Conservation (phyloP, 805 yeast species). For the Metschnikowia rubicola region DNA sequence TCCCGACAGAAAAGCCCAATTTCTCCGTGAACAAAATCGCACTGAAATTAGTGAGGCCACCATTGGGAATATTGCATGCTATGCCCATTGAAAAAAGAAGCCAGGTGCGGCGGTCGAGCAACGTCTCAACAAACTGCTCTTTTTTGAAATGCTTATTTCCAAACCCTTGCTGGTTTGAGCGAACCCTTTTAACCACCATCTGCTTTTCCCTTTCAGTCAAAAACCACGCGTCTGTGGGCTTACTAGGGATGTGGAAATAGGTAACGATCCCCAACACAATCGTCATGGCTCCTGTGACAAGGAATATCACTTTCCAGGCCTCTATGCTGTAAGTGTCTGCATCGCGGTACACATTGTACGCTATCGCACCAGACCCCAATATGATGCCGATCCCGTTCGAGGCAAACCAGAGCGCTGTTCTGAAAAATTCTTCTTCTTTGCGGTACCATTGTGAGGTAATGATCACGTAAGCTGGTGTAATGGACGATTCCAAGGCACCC, state of each 20-base stretch:
- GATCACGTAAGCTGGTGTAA: conserved; percentile 18
- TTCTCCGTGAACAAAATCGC: conserved; percentile 40
- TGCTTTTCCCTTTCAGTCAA: conserved; percentile 26
- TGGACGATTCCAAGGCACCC: conserved; percentile 1
- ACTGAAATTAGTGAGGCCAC: conserved; percentile 50
- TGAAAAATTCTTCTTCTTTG: conserved; percentile 28
- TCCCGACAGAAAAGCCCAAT: conserved; percentile 33
- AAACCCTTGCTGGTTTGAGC: conserved; percentile 38
- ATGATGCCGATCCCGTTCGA: conserved; percentile 29
- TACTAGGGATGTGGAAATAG: conserved; percentile 33
- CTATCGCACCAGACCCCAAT: conserved; percentile 35
- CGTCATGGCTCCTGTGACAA: conserved; percentile 29
- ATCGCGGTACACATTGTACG: conserved; percentile 47
- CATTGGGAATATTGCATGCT: conserved; percentile 40
- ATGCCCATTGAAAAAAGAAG: conserved; percentile 16
- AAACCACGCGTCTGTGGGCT: conserved; percentile 29
- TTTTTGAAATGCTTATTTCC: conserved; percentile 36
- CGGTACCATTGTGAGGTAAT: conserved; percentile 57
- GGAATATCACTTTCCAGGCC: conserved; percentile 35
- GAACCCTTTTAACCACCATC: conserved; percentile 17
- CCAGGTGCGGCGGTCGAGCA: conserved; percentile 33
- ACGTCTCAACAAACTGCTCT: conserved; percentile 35
- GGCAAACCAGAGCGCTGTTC: conserved; percentile 32
- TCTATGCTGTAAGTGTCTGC: conserved; percentile 37
- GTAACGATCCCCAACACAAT: conserved; percentile 10